Conservation (phyloP, 2,329 filamentous ascomycete species). For the Gremmenia infestans region DNA sequence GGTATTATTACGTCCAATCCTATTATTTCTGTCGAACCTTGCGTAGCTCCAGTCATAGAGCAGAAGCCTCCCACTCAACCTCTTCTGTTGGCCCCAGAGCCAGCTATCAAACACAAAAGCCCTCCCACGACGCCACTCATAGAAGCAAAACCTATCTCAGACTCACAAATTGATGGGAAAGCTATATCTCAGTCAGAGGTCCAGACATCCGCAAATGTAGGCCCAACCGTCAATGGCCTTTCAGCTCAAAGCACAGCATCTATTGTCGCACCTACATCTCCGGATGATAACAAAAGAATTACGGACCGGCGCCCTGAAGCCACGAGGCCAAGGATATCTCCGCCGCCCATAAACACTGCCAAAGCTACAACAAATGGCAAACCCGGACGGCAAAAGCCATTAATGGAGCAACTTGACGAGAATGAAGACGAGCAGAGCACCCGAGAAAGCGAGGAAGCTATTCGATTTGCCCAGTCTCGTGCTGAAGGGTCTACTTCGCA, state of each 20-base stretch:
- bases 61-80: slow-evolving; percentile 4
- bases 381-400: not conserved
- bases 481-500: too few relatives aligned
- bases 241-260: too few relatives aligned
- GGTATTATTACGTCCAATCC: slow-evolving; percentile 6
- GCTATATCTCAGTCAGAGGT: not conserved
- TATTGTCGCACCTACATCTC: too few relatives aligned
- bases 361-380: not conserved
- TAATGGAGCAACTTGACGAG: not conserved
- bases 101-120: slow-evolving; percentile 1
- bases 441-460: too few relatives aligned
- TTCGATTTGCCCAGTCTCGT: too few relatives aligned
- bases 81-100: not conserved
- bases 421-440: too few relatives aligned
- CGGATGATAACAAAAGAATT: too few relatives aligned
- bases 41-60: slow-evolving; percentile 11
- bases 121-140: not conserved
- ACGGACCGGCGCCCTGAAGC: too few relatives aligned
- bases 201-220: not conserved
- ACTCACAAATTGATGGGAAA: not conserved
- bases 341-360: not conserved
- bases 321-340: too few relatives aligned
- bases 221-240: too few relatives aligned
- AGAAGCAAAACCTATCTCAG: not conserved
- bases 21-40: slow-evolving; percentile 4